Conservation (phyloP, 768 basidiomycete species). For the Xerocomus potaroensis region DNA sequence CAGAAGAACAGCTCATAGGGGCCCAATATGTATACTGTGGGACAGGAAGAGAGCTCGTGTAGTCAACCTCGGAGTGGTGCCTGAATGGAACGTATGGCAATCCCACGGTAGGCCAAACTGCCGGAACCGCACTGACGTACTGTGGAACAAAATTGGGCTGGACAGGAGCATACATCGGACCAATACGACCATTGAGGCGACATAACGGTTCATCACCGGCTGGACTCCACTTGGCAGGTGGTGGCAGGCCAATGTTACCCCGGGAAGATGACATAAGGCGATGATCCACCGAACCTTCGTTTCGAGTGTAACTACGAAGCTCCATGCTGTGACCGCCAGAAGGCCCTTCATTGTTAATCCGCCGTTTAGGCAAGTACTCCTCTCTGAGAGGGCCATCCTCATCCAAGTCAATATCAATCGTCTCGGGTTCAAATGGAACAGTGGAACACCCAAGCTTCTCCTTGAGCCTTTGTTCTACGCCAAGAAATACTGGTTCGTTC, state of each 20-base stretch:
- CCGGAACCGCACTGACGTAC: slow-evolving; percentile 29
- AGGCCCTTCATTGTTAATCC: slow-evolving; percentile 27
- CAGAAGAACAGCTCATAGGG: slow-evolving; percentile 27
- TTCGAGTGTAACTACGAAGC: slow-evolving; percentile 1
- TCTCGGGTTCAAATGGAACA: slow-evolving; percentile 39
- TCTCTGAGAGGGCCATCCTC: slow-evolving; percentile 79
- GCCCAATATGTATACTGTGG: slow-evolving; percentile 24
- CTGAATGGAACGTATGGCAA: slow-evolving; percentile 22
- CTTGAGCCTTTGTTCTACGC: slow-evolving; percentile 59
- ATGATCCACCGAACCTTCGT: slow-evolving; percentile 1
- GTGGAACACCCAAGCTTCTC: slow-evolving; percentile 47
- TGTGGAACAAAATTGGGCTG: slow-evolving; percentile 45
- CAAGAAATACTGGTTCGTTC: slow-evolving; percentile 63
- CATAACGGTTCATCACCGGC: slow-evolving; percentile 72
- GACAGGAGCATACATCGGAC: slow-evolving; percentile 61
- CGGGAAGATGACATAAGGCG: slow-evolving; percentile 9
- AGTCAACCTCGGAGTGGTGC: slow-evolving; percentile 14
- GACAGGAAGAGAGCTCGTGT: slow-evolving; percentile 6
- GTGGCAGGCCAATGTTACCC: slow-evolving; percentile 45
- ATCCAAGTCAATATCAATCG: slow-evolving; percentile 73
- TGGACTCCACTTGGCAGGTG: slow-evolving; percentile 80
- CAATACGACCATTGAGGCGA: slow-evolving; percentile 47
- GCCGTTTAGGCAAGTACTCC: slow-evolving; percentile 74
- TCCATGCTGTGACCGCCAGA: slow-evolving; percentile 2
- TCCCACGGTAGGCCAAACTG: slow-evolving; percentile 21